Evolutionary conservation across 306 rosid species (phyloP).

Genomic region (Lablab purpureus): DNA sequence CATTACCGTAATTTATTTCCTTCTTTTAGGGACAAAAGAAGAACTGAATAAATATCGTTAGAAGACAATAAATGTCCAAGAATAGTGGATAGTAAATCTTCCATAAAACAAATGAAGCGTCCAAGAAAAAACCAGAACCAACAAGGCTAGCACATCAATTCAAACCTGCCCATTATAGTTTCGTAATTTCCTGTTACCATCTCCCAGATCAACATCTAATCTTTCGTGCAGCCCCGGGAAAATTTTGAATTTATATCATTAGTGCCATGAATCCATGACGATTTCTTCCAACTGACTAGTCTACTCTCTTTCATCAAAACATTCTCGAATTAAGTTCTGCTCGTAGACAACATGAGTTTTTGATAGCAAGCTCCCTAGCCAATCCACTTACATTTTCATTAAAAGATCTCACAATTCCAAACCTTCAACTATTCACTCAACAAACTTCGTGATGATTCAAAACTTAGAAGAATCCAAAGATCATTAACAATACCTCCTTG

Average conservation of each 20-base stretch:
- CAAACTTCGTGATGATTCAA: not conserved
- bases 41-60: not conserved
- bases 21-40: not conserved
- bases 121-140: not conserved
- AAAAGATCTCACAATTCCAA: not conserved
- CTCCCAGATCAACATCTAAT: not conserved
- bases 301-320: not conserved
- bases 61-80: not conserved
- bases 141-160: not conserved
- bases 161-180: not conserved
- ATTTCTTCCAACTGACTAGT: not conserved
- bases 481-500: not conserved
- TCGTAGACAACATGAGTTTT: not conserved
- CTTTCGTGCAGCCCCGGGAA: not conserved
- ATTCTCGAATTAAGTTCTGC: not conserved
- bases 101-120: not conserved
- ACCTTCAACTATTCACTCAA: not conserved
- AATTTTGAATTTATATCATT: not conserved
- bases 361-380: not conserved
- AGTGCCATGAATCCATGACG: not conserved
- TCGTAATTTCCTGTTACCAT: not conserved
- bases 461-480: not conserved
- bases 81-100: not conserved
- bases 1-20: not conserved
- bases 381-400: not conserved